These are phyloP conservation scores for Parathielavia hyrcaniae DNA, from an alignment of 495 filamentous ascomycete genomes.

Conservation along the genomic window DNA sequence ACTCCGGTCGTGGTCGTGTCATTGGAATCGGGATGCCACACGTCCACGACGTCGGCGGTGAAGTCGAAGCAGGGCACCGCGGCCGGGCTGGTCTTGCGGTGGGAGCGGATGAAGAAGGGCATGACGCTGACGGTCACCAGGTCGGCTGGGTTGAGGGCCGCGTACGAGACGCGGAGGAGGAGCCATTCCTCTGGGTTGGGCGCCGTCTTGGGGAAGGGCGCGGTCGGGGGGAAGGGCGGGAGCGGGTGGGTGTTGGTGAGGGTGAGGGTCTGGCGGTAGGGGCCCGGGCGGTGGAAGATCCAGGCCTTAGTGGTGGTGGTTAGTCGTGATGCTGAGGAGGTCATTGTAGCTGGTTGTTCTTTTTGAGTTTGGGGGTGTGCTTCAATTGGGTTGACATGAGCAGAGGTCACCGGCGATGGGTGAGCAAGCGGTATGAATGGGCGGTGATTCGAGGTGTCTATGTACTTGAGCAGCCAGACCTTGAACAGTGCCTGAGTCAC, in stretches of 20 bases:
- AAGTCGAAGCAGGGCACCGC: constrained; percentile 37
- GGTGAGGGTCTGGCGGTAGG: constrained; percentile 18
- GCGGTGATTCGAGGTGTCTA: not conserved
- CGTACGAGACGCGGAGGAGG: constrained; percentile 35
- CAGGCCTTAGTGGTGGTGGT: constrained; percentile 22
- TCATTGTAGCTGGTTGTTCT: not conserved
- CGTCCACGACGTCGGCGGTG: constrained; percentile 28
- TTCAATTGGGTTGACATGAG: too few species aligned
- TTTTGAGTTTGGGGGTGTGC: not conserved
- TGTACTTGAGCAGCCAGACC: not conserved
- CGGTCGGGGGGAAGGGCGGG: constrained; percentile 17
- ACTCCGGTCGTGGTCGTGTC: not conserved
- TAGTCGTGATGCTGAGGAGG: constrained; percentile 1
- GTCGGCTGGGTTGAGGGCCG: constrained; percentile 40
- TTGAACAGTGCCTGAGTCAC: not conserved
- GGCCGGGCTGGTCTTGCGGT: constrained; percentile 21
- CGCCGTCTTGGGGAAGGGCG: constrained; percentile 12
- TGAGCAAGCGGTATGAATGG: too few species aligned
- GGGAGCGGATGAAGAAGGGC: constrained; percentile 31
- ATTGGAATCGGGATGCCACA: constrained; percentile 12
- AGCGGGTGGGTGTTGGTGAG: constrained; percentile 24
- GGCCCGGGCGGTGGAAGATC: constrained; percentile 19
- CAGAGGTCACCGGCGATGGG: too few species aligned
- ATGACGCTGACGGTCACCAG: constrained; percentile 31
- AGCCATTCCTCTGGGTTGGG: constrained; percentile 23